Evolutionary conservation across 1,284 basidiomycete species (phyloP).

Genomic region (Rhodotorula sp.): DNA sequence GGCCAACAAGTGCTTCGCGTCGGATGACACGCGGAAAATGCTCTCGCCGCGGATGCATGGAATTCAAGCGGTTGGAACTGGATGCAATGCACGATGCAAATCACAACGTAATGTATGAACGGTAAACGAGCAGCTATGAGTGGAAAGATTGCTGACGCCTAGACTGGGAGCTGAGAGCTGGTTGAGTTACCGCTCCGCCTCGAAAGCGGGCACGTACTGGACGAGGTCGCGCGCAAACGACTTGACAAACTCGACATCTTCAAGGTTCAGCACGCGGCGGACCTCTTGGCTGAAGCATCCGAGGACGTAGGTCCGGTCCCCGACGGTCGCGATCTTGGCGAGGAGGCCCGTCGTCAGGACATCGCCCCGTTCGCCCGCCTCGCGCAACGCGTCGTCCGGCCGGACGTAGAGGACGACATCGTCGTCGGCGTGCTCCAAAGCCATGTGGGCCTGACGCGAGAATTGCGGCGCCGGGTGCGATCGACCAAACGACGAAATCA

Average conservation of each 20-base stretch:
- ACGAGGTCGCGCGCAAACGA: slow-evolving; percentile 24
- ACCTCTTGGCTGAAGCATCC: slow-evolving; percentile 30
- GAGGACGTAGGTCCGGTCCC: slow-evolving; percentile 23
- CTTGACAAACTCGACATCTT: slow-evolving; percentile 26
- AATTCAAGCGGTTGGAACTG: too few species aligned
- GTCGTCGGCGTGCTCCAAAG: slow-evolving; percentile 12
- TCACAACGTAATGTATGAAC: too few species aligned
- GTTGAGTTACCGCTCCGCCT: background rate
- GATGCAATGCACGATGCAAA: too few species aligned
- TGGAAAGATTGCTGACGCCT: too few species aligned
- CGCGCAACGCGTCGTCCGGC: background rate
- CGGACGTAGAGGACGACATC: slow-evolving; percentile 26
- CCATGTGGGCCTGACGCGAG: slow-evolving; percentile 26
- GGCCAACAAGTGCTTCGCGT: too few species aligned
- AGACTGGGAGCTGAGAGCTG: too few species aligned
- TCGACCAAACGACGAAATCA: slow-evolving; percentile 28
- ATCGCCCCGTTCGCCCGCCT: background rate
- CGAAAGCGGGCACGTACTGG: slow-evolving; percentile 6
- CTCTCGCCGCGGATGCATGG: too few species aligned
- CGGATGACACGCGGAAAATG: too few species aligned
- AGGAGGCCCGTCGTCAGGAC: slow-evolving; percentile 33
- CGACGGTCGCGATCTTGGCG: slow-evolving; percentile 16
- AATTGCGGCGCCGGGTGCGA: slow-evolving; percentile 31
- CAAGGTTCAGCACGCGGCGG: slow-evolving; percentile 27
- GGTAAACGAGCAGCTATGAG: too few species aligned